Conservation (phyloP, 257 asterid genomes). For the Nicotiana knightiana region DNA sequence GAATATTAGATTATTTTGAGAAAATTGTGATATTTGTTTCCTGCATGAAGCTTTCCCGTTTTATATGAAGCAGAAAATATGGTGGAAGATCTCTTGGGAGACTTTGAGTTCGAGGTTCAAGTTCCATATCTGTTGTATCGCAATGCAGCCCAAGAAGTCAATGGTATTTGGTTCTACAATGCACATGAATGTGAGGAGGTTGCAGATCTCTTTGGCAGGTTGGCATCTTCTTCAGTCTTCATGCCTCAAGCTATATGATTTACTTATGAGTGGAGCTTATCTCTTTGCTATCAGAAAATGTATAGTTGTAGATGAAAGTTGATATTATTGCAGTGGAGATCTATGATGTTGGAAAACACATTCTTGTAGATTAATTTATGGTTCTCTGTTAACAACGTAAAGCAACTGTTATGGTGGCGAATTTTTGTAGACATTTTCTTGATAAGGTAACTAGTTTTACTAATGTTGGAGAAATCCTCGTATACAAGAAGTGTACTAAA, state of each 20-base stretch:
- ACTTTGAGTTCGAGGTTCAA: slow-evolving; percentile 76
- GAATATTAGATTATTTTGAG: too few relatives aligned
- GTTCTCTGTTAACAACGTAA: not conserved
- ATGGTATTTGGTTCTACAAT: slow-evolving; percentile 88
- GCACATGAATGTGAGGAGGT: slow-evolving; percentile 64
- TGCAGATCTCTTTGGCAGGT: slow-evolving; percentile 71
- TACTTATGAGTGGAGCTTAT: not conserved
- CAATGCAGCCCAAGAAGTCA: slow-evolving; percentile 69
- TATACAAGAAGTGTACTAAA: not conserved
- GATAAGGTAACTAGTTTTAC: not conserved
- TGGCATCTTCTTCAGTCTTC: slow-evolving; percentile 9
- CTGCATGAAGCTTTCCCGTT: slow-evolving; percentile 11
- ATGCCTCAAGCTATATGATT: not conserved
- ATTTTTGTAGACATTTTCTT: not conserved
- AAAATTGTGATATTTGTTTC: too few relatives aligned
- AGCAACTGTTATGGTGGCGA: not conserved
- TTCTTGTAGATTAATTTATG: not conserved
- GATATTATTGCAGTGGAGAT: not conserved
- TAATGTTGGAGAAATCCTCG: not conserved
- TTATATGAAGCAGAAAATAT: slow-evolving; percentile 48
- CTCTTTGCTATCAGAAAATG: not conserved
- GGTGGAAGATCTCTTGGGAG: slow-evolving; percentile 75
- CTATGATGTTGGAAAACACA: not conserved
- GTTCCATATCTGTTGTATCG: slow-evolving; percentile 71
- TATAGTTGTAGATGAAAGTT: not conserved